These are phyloP conservation scores for Neltuma alba DNA, from an alignment of 306 rosid species.

Conservation along the genomic window DNA sequence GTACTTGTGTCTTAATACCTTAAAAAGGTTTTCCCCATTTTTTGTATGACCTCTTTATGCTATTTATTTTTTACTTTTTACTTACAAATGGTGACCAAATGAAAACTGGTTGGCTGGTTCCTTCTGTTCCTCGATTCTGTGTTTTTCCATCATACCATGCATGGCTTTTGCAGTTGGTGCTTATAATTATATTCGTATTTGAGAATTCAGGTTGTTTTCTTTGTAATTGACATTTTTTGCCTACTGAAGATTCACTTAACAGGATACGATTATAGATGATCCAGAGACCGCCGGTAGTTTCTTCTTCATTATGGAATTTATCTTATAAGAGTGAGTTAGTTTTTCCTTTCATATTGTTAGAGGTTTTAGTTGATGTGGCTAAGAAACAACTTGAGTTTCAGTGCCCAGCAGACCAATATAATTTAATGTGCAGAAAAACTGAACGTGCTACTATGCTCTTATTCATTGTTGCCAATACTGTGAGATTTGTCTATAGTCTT, in stretches of 20 bases:
- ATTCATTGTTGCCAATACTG: neutral
- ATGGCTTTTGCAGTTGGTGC: neutral
- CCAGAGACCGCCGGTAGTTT: conserved; percentile 50
- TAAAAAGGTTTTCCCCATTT: no score
- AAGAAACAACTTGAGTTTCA: neutral
- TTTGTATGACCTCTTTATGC: no score
- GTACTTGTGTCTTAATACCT: no score
- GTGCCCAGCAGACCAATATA: neutral
- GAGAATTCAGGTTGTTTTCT: neutral
- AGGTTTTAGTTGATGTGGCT: neutral
- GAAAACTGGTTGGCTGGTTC: neutral
- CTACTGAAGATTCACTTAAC: neutral
- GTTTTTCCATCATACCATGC: neutral
- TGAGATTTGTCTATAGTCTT: neutral
- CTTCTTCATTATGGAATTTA: conserved; percentile 50
- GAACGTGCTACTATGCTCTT: neutral
- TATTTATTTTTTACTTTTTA: neutral
- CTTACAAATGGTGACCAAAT: neutral
- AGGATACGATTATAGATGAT: conserved; percentile 34
- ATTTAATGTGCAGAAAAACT: neutral
- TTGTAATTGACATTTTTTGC: neutral
- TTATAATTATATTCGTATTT: neutral
- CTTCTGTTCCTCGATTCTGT: neutral
- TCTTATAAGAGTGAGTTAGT: conserved; percentile 54
- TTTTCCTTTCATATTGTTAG: conserved; percentile 8